These are phyloP conservation scores for Scleroderma bovista DNA, from an alignment of 768 basidiomycete genomes.

Conservation along the genomic window DNA sequence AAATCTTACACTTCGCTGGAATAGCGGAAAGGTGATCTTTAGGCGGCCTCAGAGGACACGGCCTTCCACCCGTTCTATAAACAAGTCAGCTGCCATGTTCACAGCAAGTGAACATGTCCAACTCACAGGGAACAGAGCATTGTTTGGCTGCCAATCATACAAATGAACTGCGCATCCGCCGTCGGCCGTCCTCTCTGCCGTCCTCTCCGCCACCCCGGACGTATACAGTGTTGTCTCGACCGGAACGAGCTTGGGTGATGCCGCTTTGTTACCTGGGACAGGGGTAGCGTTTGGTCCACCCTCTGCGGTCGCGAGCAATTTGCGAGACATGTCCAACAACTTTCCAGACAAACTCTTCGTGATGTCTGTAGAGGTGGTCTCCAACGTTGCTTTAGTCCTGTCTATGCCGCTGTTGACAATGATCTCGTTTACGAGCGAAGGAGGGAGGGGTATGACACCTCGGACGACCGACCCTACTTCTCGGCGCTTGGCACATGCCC, in stretches of 20 bases:
- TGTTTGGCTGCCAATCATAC: slow-evolving; percentile 19
- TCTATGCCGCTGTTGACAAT: slow-evolving; percentile 8
- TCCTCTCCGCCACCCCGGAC: slow-evolving; percentile 18
- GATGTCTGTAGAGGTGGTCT: slow-evolving; percentile 8
- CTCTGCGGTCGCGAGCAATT: slow-evolving; percentile 13
- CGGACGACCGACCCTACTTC: slow-evolving; percentile 11
- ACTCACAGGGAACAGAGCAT: slow-evolving; percentile 17
- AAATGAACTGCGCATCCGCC: slow-evolving; percentile 13
- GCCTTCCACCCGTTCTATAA: no score
- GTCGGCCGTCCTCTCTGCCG: slow-evolving; percentile 12
- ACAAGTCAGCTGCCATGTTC: neutral
- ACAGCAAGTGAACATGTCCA: neutral
- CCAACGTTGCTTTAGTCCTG: slow-evolving; percentile 6
- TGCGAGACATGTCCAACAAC: slow-evolving; percentile 12
- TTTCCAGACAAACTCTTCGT: slow-evolving; percentile 9
- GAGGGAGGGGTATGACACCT: slow-evolving; percentile 22
- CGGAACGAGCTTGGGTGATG: slow-evolving; percentile 12
- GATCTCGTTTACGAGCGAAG: slow-evolving; percentile 16
- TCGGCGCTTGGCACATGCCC: slow-evolving; percentile 20
- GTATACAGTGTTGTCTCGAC: slow-evolving; percentile 18
- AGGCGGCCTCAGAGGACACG: no score
- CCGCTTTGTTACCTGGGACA: slow-evolving; percentile 1
- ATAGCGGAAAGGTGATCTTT: no score
- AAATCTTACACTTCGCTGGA: no score
- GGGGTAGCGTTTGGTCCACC: slow-evolving; percentile 3